phyloP scores from a whole-genome alignment of 2,329 filamentous ascomycete genomes.

The Aspergillus sp. region DNA sequence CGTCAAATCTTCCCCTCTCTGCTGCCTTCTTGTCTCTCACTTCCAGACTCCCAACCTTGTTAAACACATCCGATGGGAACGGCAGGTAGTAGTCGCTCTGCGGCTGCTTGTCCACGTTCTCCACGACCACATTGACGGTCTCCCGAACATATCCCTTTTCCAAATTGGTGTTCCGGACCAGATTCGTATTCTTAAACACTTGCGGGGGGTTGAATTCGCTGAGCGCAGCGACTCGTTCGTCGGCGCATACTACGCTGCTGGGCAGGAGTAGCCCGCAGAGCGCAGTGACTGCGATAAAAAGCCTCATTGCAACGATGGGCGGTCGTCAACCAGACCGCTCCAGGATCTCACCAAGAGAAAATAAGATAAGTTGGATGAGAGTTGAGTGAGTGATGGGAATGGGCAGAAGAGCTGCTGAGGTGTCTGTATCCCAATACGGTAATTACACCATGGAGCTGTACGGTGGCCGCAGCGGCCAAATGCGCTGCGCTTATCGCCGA shows the following conservation, averaged over 20 bases:
- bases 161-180: slow-evolving; percentile 82
- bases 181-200: slow-evolving; percentile 88
- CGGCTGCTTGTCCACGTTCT: slow-evolving; percentile 72
- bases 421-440: slow-evolving; percentile 21
- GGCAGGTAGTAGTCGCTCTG: slow-evolving; percentile 89
- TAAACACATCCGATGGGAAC: slow-evolving; percentile 69
- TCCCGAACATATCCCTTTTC: slow-evolving; percentile 91
- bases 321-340: slow-evolving; percentile 21
- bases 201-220: slow-evolving; percentile 70
- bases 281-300: slow-evolving; percentile 30
- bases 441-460: slow-evolving; percentile 6
- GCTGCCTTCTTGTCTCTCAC: slow-evolving; percentile 85
- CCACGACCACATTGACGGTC: slow-evolving; percentile 85
- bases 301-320: slow-evolving; percentile 34
- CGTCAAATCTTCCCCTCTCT: slow-evolving; percentile 59
- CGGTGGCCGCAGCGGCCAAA: slow-evolving; percentile 28
- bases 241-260: slow-evolving; percentile 27
- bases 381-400: slow-evolving; percentile 6
- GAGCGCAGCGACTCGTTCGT: slow-evolving; percentile 32
- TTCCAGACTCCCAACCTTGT: slow-evolving; percentile 75
- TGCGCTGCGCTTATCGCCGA: slow-evolving; percentile 6
- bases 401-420: slow-evolving; percentile 26
- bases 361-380: slow-evolving; percentile 10
- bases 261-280: slow-evolving; percentile 30
- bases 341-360: slow-evolving; percentile 10